Evolutionary conservation across 306 rosid species (phyloP).

Genomic region (Pterocarpus santalinus): DNA sequence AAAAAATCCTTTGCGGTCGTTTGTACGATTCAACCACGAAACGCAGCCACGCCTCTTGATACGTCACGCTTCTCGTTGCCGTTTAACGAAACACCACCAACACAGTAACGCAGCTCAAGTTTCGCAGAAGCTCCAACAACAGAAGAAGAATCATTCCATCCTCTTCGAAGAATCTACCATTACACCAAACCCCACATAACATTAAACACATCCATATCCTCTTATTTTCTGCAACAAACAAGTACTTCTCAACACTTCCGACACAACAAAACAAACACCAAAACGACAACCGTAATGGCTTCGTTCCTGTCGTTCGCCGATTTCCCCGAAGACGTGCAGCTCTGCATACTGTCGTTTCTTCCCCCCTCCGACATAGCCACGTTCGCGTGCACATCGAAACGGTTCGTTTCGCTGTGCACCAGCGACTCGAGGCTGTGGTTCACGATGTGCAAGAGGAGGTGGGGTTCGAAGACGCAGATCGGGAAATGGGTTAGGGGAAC

Average conservation of each 20-base stretch:
- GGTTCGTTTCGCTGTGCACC: constrained; percentile 63
- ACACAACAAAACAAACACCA: neutral
- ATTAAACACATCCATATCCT: neutral
- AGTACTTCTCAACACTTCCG: neutral
- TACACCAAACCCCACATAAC: neutral
- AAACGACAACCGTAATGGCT: constrained; percentile 33
- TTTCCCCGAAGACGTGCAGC: constrained; percentile 89
- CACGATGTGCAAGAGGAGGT: constrained; percentile 77
- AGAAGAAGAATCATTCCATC: no score
- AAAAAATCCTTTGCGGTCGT: neutral
- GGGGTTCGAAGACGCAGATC: constrained; percentile 88
- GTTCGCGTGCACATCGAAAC: constrained; percentile 86
- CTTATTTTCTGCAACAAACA: neutral
- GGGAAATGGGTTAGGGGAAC: constrained; percentile 64
- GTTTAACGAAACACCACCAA: constrained; percentile 12
- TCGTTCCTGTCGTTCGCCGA: constrained; percentile 66
- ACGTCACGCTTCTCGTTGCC: constrained; percentile 41
- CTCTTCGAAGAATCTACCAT: neutral
- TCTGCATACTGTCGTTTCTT: constrained; percentile 87
- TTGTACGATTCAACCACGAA: neutral
- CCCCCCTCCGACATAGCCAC: constrained; percentile 67
- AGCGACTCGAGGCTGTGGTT: constrained; percentile 82
- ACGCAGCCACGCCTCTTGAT: neutral
- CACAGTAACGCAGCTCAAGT: neutral
- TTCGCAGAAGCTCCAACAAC: no score